Conservation (phyloP, 2,329 filamentous ascomycete genomes). For the Pseudonectria buxi region DNA sequence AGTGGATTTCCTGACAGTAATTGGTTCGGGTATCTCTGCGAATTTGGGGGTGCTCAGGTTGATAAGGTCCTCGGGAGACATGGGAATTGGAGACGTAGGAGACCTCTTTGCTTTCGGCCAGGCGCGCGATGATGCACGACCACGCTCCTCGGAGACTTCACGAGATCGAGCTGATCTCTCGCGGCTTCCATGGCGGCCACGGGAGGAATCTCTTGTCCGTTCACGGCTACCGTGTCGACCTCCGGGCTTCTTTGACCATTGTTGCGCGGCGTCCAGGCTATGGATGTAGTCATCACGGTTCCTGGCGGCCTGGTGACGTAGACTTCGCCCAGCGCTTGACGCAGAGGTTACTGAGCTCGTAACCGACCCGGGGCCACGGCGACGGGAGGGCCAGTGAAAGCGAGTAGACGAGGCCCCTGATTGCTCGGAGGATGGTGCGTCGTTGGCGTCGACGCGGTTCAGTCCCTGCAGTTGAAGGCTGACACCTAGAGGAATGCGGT, state of each 20-base stretch:
- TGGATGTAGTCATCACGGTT: slow-evolving; percentile 80
- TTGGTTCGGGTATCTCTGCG: slow-evolving; percentile 32
- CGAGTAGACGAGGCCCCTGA: slow-evolving; percentile 47
- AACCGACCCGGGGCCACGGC: slow-evolving; percentile 49
- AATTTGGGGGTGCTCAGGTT: slow-evolving; percentile 47
- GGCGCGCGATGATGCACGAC: slow-evolving; percentile 57
- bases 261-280: slow-evolving; percentile 71
- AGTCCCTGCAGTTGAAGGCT: slow-evolving; percentile 58
- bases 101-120: slow-evolving; percentile 74
- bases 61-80: slow-evolving; percentile 83
- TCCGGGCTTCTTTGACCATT: slow-evolving; percentile 49
- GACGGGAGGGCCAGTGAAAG: slow-evolving; percentile 49
- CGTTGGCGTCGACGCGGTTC: slow-evolving; percentile 42
- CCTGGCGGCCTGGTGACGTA: slow-evolving; percentile 43
- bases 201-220: slow-evolving; percentile 34
- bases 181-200: slow-evolving; percentile 41
- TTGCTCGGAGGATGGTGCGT: slow-evolving; percentile 50
- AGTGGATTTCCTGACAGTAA: slow-evolving; percentile 38
- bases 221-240: slow-evolving; percentile 50
- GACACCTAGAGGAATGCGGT: slow-evolving; percentile 67
- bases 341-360: slow-evolving; percentile 51
- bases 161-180: slow-evolving; percentile 47
- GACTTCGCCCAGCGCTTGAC: slow-evolving; percentile 44
- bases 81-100: slow-evolving; percentile 84
- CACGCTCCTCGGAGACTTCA: slow-evolving; percentile 63